Evolutionary conservation across 495 filamentous ascomycete genomes (phyloP).

Genomic region (Penicillium goetzii): DNA sequence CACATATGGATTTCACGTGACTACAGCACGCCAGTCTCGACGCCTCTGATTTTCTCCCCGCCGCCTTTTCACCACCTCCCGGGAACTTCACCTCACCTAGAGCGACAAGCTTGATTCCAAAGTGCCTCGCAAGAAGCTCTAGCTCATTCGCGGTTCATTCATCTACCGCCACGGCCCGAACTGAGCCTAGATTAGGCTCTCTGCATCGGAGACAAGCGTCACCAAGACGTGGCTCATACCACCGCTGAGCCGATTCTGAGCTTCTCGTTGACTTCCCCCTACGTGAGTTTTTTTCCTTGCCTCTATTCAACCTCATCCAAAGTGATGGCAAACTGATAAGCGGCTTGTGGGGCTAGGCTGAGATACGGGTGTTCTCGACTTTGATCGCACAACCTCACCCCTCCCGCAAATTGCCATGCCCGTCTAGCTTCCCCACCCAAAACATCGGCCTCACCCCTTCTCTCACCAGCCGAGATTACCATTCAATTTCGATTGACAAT

Average conservation of each 20-base stretch:
- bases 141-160: constrained; percentile 6
- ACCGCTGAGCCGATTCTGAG: constrained; percentile 9
- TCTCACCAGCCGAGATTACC: constrained; percentile 4
- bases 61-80: constrained; percentile 10
- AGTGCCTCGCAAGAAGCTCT: not conserved
- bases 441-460: constrained; percentile 1
- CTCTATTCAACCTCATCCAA: constrained; percentile 1
- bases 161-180: constrained; percentile 42
- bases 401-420: constrained; percentile 45
- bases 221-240: not conserved
- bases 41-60: constrained; percentile 14
- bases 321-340: constrained; percentile 26
- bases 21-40: constrained; percentile 11
- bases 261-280: not conserved
- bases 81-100: not conserved
- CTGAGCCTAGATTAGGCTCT: constrained; percentile 30
- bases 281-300: not conserved
- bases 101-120: not conserved
- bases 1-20: constrained; percentile 9
- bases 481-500: constrained; percentile 3
- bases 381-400: constrained; percentile 45
- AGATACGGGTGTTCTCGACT: constrained; percentile 28
- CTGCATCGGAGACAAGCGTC: constrained; percentile 27
- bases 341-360: constrained; percentile 29
- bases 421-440: constrained; percentile 30